Base-by-base conservation (phyloP, 371 early-diverging fungal genomes). In the Neoconidiobolus thromboides region DNA sequence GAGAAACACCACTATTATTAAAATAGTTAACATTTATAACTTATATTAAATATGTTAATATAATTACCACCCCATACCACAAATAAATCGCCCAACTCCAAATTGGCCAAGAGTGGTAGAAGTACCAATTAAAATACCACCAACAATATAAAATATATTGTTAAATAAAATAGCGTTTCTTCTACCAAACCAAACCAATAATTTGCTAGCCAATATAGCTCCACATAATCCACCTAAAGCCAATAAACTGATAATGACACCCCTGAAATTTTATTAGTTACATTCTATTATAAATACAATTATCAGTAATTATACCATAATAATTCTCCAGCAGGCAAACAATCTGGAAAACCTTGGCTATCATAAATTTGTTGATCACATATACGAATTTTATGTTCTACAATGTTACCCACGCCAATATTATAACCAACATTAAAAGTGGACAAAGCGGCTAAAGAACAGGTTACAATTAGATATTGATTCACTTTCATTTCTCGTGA, bases 191-290 rank as follows among this genome's bases (percentile, higher is more conserved):
- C 66, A 62, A 56, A 78, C 68, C 42, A 79, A 70, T 37, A 84
- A 66, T 3, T 65, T 69, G 12, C 82, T 80, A 43, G 78, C 78
- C 10, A 61, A 15, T 40, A 87, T 67, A 7, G 83, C 87, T 61
- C 88, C 90, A 2, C 79, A 40, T 37, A 86, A 65, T 39, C 89
- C 92, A 60, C 90, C 88, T 3, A 86, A 64, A 42, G 81, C 77
- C 61, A 79, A 80, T 65, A 79, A 71, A 40, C 82, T 81, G 47
- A 81, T 78, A 1, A 80, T 79, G 50, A 81, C 67, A 56, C 80
- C 83, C 73, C 62, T 62, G 48, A 10, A 26, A 44, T 43, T 43
- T 14, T 6, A 9, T 26, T n/a, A 38, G 3, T 40, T 37, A 12
- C 5, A 7, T 40, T 10, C 14, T 37, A 4, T 55, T 55, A 40